Base-by-base conservation (phyloP, 768 basidiomycete species). In the Artomyces pyxidatus region DNA sequence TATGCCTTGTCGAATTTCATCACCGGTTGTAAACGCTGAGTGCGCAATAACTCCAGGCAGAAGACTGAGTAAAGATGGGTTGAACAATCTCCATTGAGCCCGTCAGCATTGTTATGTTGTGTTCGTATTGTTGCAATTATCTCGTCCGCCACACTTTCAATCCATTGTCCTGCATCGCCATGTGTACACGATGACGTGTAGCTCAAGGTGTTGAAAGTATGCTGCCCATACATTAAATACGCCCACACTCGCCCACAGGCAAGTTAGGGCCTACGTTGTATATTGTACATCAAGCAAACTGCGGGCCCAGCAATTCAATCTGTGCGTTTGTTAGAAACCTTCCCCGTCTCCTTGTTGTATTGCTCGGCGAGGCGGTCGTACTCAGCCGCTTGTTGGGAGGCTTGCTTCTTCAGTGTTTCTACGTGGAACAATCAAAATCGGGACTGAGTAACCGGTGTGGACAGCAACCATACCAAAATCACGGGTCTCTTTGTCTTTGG, bases 361-460 rank as follows among this genome's bases (percentile, higher is more conserved):
- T 82, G 78, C 4, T 80, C 83, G 1, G 88, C 85, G 47, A 94
- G 77, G 47, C 89, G 74, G 68, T 91, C 84, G 58, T 87, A 93
- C 61, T 92, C 88, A 21, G 71, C 73, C 4, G 80, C 83, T 55
- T 92, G 88, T 57, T 87, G 84, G 1, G 71, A 63, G 0, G 88
- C 85, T 64, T 93, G 90, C 66, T 83, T 85, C 72, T 90, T 89
- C 47, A 93, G 65, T 17, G 82, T 85, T 17, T 81, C 88, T 90
- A 57, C 17, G 21, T 26, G 42, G n/a, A 45, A 25, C 27, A 8
- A 38, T 30, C 22, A 11, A 48, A 27, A 27, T 48, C 6, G 37
- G 22, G 21, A 22, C 45, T 26, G 23, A 16, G 27, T 9, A 17
- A 37, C 26, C 37, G 16, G 9, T n/a, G 21, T 46, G 12, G 23